Conservation (phyloP, 306 rosid species). For the Pachyrhizus erosus region DNA sequence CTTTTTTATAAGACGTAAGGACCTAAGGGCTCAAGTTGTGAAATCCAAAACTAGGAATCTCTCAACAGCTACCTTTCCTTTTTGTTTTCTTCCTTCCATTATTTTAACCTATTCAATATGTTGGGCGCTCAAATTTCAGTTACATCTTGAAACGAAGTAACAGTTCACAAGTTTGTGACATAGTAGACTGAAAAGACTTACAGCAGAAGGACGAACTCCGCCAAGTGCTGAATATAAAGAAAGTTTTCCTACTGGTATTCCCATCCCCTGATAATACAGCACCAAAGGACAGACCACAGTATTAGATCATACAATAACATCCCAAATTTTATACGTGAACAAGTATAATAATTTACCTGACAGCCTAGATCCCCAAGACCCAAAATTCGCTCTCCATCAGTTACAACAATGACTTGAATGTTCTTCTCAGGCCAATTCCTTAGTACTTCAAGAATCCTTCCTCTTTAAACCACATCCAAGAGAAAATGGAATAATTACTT, state of each 20-base stretch:
- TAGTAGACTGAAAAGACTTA: slow-evolving; percentile 51
- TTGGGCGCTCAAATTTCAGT: slow-evolving; percentile 7
- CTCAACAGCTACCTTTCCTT: neutral
- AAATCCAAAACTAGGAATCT: neutral
- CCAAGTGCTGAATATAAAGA: slow-evolving; percentile 93
- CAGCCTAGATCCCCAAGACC: slow-evolving; percentile 99
- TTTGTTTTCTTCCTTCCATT: neutral
- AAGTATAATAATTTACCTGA: slow-evolving; percentile 62
- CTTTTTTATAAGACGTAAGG: neutral
- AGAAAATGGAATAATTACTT: slow-evolving; percentile 35
- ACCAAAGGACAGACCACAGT: slow-evolving; percentile 10
- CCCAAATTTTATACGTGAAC: neutral
- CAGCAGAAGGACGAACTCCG: slow-evolving; percentile 93
- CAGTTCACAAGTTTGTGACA: slow-evolving; percentile 11
- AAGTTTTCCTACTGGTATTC: slow-evolving; percentile 97
- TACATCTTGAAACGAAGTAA: slow-evolving; percentile 1
- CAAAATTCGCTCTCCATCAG: slow-evolving; percentile 94
- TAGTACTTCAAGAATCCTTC: slow-evolving; percentile 88
- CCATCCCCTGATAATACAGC: slow-evolving; percentile 81
- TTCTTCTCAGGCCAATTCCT: slow-evolving; percentile 97
- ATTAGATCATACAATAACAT: slow-evolving; percentile 24
- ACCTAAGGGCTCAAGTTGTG: neutral
- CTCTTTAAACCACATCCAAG: slow-evolving; percentile 55
- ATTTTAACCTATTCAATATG: neutral
- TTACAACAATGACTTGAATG: slow-evolving; percentile 97